Evolutionary conservation across 1,139 yeast species (phyloP), one percentile per base, ranked within the genome.

Genomic region (Debaryomyces sp.): DNA sequence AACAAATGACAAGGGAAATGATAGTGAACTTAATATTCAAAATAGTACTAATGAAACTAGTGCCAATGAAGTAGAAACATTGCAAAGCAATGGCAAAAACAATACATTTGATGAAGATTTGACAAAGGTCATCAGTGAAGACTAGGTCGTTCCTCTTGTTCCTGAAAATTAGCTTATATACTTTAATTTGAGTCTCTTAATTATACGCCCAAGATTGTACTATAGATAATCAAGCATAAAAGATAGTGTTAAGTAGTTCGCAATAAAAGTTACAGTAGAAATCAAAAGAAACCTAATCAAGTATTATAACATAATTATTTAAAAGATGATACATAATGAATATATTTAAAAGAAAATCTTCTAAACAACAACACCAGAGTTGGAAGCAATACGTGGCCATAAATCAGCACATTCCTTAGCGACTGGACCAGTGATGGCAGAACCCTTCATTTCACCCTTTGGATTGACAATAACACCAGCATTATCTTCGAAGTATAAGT

Each of bases 371-470:
- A 95, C 99, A 89, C 99, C 99, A 71, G 99, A 95, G 94, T 91
- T 91, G 68, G 98, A 91, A 75, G 99, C 99, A 82, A 95, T 94
- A 87, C 99, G 92, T 78, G 99, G 99, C 99, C 99, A 95, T 80
- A 95, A 89, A 77, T 95, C 99, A 77, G 99, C 99, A 84, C 99
- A 94, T 85, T 95, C 99, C 85, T 94, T 95, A 79, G 97, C 99
- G 74, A 95, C 99, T 71, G 99, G 99, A 80, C 99, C 99, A 73
- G 99, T 95, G 77, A 95, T 94, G 73, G 99, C 99, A 66, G 99
- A 95, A 81, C 99, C 99, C 87, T 95, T 95, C 99, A 95, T 95
- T 83, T 95, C 99, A 85, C 99, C 99, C 94, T 95, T 95, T 76
- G 99, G 99, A 84, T 95, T 95, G 76, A 94, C 99, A 74, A 95